These are phyloP conservation scores for Clonostachys rhizophaga DNA, from an alignment of 2,329 filamentous ascomycete genomes.

Conservation along the genomic window DNA sequence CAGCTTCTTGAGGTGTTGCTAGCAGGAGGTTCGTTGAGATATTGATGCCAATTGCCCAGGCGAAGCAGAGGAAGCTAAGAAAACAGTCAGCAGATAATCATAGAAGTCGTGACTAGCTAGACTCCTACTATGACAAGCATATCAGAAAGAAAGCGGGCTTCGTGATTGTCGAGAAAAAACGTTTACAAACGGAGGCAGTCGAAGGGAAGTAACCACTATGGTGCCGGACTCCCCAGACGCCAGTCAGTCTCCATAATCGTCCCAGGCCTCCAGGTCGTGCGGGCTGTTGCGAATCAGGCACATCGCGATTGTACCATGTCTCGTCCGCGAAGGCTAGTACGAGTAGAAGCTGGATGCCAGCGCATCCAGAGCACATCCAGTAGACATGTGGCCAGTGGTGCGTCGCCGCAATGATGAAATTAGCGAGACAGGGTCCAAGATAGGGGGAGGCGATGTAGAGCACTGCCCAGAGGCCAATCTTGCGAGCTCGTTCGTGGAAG, in stretches of 20 bases:
- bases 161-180: too few species aligned
- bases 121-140: too few species aligned
- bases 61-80: slow-evolving; percentile 18
- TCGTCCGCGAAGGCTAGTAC: slow-evolving; percentile 1
- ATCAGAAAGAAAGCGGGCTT: too few species aligned
- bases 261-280: too few species aligned
- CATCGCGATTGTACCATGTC: too few species aligned
- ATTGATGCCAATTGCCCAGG: slow-evolving; percentile 51
- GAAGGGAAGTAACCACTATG: too few species aligned
- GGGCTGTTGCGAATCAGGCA: too few species aligned
- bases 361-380: slow-evolving; percentile 38
- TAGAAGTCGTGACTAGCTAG: too few species aligned
- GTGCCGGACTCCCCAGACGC: too few species aligned
- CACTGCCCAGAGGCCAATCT: slow-evolving; percentile 42
- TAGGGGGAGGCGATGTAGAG: slow-evolving; percentile 36
- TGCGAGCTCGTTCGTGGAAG: slow-evolving; percentile 49
- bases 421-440: slow-evolving; percentile 35
- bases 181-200: too few species aligned
- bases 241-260: too few species aligned
- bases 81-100: slow-evolving; percentile 11
- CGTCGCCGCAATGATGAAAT: slow-evolving; percentile 39
- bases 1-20: slow-evolving; percentile 6
- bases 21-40: slow-evolving; percentile 49
- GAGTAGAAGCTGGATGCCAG: slow-evolving; percentile 23
- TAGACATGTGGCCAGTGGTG: slow-evolving; percentile 39